Percentiles rank a stretch among this genome's conserved stretches.
Conservation (phyloP, 306 rosid species). For the Prunus mume region DNA sequence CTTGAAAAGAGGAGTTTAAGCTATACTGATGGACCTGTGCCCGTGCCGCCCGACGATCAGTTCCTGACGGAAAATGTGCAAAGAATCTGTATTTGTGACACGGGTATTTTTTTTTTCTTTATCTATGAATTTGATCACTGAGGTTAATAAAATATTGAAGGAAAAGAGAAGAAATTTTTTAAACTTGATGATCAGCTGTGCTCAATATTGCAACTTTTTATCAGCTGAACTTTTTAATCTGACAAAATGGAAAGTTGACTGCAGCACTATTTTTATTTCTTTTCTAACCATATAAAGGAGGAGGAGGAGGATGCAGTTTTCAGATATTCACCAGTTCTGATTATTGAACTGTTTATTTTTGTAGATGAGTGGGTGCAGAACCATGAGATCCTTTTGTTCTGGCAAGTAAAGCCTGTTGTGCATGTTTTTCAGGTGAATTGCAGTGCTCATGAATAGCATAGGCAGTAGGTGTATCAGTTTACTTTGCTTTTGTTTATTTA, state of each 20-base stretch:
- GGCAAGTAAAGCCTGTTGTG: conserved; percentile 97
- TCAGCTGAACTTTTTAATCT: background rate
- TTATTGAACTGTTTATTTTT: conserved; percentile 20
- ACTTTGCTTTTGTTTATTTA: background rate
- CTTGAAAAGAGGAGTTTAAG: conserved; percentile 92
- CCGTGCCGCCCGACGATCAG: conserved; percentile 60
- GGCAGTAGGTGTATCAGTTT: background rate
- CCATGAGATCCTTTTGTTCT: conserved; percentile 79
- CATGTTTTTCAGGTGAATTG: conserved; percentile 84
- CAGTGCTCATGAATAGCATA: background rate
- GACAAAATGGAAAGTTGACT: background rate
- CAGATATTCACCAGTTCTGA: conserved; percentile 23
- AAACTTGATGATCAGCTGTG: background rate
- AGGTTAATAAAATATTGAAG: background rate
- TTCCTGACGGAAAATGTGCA: conserved; percentile 79
- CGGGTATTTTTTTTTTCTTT: conserved; percentile 39
- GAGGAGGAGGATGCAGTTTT: background rate
- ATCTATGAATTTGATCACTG: background rate
- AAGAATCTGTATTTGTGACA: conserved; percentile 69
- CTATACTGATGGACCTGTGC: conserved; percentile 76
- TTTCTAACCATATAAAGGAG: background rate
- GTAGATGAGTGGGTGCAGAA: conserved; percentile 70
- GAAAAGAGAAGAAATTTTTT: background rate
- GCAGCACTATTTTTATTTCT: background rate
- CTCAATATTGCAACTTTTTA: background rate